Evolutionary conservation across 164 flowering plant genomes (phyloP), one percentile per base, ranked within the genome.

Genomic region (Cinnamomum micranthum): DNA sequence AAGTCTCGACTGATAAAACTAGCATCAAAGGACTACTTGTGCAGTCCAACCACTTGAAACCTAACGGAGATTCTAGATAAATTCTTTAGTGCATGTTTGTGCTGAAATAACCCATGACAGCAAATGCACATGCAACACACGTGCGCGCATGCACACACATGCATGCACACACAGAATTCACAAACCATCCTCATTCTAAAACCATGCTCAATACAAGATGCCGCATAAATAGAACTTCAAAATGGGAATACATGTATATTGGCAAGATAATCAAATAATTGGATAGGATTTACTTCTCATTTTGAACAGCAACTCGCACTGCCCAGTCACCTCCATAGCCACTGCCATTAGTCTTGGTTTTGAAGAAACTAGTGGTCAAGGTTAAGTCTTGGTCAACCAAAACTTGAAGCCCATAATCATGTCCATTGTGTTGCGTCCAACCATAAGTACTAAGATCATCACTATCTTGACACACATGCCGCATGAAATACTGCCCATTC

Each of bases 311-410:
- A 78, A 89, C 73, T 70, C 85, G 93, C 77, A 94, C 89, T 3
- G 95, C 92, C 99, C 99, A 96, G 70, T 96, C 99, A 70, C 99
- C 99, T 68, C 98, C 99, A 84, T 91, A 94, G 50, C 95, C 97
- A 81, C 95, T 88, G 62, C 89, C 91, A 68, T 74, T 77, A 25
- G 68, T 85, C 75, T 83, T 91, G 33, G 90, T 82, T 81, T 96
- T 94, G 72, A 93, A 71, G 79, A 96, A 96, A 77, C 90, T 87
- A 41, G 97, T 90, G 11, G 78, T 80, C 82, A 92, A 82, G 31
- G 80, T 87, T 67, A 75, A 25, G n/a, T 50, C 59, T 10, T 70
- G 59, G 55, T 75, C 77, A 60, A 75, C 73, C 68, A 75, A 33
- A 25, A 72, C 83, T 73, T 96, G 99, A 63, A 83, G 93, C 60